Evolutionary conservation across 1,139 yeast species (phyloP), one percentile per base, ranked within the genome.

Genomic region (Blastobotrys aristatus): DNA sequence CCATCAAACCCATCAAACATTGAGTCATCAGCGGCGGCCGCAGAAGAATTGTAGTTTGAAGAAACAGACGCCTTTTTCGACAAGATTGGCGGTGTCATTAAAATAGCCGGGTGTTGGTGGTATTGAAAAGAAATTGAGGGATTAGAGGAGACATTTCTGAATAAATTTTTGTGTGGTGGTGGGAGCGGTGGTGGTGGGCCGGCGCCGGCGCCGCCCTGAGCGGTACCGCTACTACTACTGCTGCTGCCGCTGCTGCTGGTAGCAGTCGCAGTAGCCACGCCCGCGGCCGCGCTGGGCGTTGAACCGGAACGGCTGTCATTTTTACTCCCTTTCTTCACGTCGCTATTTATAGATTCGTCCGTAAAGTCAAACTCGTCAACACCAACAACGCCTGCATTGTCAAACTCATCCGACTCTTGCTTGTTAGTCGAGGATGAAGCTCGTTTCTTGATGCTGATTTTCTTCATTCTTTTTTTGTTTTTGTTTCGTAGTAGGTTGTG

Each of bases 1-100:
- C 61, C 61, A 43, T 57, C 60, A 44, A 57, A 57, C 16, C 53
- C 57, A 18, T 54, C 57, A 44, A 56, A 56, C 39, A 51, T 37
- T 22, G 30, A 36, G 4, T 32, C 26, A 8, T 40, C 39, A 4
- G 41, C 41, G 8, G 34, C 41, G 13, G 18, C 37, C 17, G 30
- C 37, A 17, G 20, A 11, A 11, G 11, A 2, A 14, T n/a, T 18
- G 21, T 22, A 35, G 38, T 31, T 24, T 11, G 39, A 29, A 24
- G 31, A 40, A 8, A 17, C 27, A n/a, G 50, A 31, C 26, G 40
- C 18, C 41, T 46, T 46, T 33, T 43, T 40, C 4, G 53, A 49
- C 40, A 54, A 39, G 31, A 51, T 35, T 24, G 55, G 56, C 18
- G 57, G 57, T 8, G 55, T 54, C 50, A 54, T 47, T 21, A 54